Evolutionary conservation across 2,329 filamentous ascomycete genomes (phyloP), one percentile per base, ranked within the genome.

Genomic region (Sclerotinia minor): DNA sequence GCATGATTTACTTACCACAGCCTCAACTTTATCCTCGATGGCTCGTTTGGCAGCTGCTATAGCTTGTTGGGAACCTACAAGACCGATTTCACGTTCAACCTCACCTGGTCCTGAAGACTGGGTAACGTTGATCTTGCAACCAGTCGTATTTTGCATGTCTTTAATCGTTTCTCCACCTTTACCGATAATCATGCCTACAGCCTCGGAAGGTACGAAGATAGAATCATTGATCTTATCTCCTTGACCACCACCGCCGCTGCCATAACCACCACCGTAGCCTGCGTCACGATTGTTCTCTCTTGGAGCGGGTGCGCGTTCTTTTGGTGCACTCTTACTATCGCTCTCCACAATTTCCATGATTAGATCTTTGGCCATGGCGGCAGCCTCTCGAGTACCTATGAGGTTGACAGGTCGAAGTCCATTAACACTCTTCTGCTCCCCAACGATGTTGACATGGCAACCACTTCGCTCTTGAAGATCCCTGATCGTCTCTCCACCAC

Each of bases 341-440:
- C 92, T 96, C 73, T 97, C 93, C 65, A 97, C 93, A 76, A 97
- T 96, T 77, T 97, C 92, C 81, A 96, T 88, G 73, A 97, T 97
- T 70, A 94, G 82, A 72, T 95, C 91, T 80, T 95, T 94, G 50
- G 93, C 93, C 71, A 87, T 85, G 58, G 87, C 87, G 60, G 92
- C 90, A 64, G 92, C 89, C 74, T 89, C 85, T 53, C 86, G 86
- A 53, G 89, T 88, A 69, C 93, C 93, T 73, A 96, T 96, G 60
- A 97, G 84, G 77, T 97, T 97, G 71, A 97, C 92, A 38, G 94
- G 93, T 63, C 93, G 88, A 70, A 96, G 83, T 55, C 93, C 93
- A 76, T 96, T 96, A 72, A 96, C 86, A 76, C 92, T 96, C 83
- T 96, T 96, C 73, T 92, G 92, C 80, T 97, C 93, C 74, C 91